Evolutionary conservation across 2,329 filamentous ascomycete species (phyloP).

Genomic region (Apiospora hydei): DNA sequence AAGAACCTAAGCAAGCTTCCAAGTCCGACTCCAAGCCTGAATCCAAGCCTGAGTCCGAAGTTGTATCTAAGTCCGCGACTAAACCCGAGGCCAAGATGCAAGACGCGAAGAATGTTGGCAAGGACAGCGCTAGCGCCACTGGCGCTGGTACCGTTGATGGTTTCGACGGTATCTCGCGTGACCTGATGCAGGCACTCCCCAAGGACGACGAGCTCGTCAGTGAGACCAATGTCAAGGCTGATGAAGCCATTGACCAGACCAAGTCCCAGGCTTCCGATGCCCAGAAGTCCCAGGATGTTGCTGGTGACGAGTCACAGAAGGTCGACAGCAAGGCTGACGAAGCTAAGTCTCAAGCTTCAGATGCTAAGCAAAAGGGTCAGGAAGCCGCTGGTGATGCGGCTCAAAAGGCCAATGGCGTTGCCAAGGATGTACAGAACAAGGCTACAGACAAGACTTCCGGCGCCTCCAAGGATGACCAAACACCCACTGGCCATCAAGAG

Average conservation of each 20-base stretch:
- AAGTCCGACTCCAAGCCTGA: not conserved
- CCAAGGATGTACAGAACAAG: constrained; percentile 1
- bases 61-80: not conserved
- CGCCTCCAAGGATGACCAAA: not conserved
- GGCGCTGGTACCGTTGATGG: not conserved
- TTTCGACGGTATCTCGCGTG: constrained; percentile 12
- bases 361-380: constrained; percentile 8
- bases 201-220: constrained; percentile 32
- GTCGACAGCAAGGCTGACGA: constrained; percentile 31
- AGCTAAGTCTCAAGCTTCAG: constrained; percentile 11
- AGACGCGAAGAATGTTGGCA: constrained; percentile 1
- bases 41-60: not conserved
- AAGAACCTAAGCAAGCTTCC: not conserved
- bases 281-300: constrained; percentile 3
- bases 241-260: constrained; percentile 28
- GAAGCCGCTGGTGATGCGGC: not conserved
- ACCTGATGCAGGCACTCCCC: constrained; percentile 28
- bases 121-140: not conserved
- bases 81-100: constrained; percentile 24
- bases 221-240: constrained; percentile 31
- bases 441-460: not conserved
- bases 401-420: not conserved
- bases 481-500: not conserved
- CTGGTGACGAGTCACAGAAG: not conserved
- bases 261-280: constrained; percentile 16